phyloP scores from a whole-genome alignment of 2,329 filamentous ascomycete species.

The Ophiostoma pallidulum region DNA sequence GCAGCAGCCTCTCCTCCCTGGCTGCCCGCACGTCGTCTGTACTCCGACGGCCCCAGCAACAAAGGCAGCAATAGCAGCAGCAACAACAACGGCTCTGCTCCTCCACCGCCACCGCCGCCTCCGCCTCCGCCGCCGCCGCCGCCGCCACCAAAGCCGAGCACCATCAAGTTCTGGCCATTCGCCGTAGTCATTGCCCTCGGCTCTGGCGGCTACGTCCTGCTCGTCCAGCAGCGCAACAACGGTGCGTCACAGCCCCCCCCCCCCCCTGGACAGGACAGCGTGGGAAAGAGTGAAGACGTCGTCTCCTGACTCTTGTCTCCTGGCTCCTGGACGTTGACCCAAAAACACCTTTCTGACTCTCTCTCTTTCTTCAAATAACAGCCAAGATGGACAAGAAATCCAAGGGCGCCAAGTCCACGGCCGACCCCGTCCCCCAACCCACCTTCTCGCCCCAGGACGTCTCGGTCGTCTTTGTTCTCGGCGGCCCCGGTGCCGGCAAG shows the following conservation, averaged over 20 bases:
- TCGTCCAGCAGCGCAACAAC: conserved; percentile 35
- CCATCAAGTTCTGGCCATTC: conserved; percentile 51
- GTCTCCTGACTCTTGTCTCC: no score
- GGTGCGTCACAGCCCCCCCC: neutral
- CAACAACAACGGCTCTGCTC: neutral
- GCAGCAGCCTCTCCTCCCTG: neutral
- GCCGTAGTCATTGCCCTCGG: conserved; percentile 39
- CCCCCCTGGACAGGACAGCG: conserved; percentile 1
- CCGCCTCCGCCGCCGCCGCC: conserved; percentile 13
- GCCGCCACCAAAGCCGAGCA: conserved; percentile 14
- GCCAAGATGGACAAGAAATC: conserved; percentile 5
- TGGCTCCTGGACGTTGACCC: no score
- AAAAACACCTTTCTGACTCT: neutral
- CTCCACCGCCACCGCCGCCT: neutral
- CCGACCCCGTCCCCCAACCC: conserved; percentile 40
- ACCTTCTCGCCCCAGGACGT: conserved; percentile 68
- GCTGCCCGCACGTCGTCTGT: conserved; percentile 3
- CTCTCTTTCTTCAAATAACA: neutral
- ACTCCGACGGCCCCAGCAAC: neutral
- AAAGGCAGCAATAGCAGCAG: neutral
- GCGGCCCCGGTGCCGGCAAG: conserved; percentile 91
- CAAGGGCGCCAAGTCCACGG: conserved; percentile 24
- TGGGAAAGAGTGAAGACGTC: no score
- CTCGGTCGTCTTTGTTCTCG: conserved; percentile 93
- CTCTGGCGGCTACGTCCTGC: conserved; percentile 38